A percentile compares a stretch with the other conserved stretches of the same genome.
phyloP scores from a whole-genome alignment of 768 basidiomycete species.

The Suillus subalutaceus region DNA sequence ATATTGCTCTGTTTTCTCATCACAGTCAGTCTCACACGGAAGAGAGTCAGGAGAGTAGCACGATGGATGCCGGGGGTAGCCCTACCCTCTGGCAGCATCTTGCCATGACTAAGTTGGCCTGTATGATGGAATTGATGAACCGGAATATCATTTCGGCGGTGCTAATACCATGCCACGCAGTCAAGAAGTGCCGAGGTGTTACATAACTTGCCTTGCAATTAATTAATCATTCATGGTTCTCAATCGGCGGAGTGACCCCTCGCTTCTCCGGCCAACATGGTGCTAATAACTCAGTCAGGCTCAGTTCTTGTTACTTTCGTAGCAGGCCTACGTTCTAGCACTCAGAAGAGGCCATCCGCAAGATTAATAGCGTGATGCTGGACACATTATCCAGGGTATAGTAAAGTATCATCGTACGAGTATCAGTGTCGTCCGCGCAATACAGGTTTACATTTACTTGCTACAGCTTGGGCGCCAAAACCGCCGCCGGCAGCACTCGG shows the following conservation, averaged over 20 bases:
- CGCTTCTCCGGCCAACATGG: neutral
- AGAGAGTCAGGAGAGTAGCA: slow-evolving; percentile 5
- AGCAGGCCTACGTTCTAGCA: neutral
- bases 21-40: slow-evolving; percentile 31
- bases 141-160: slow-evolving; percentile 2
- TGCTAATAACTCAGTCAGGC: neutral
- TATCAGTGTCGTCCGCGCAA: neutral
- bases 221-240: slow-evolving; percentile 5
- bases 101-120: neutral
- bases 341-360: neutral
- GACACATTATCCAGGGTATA: slow-evolving; percentile 9
- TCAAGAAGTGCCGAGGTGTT: slow-evolving; percentile 1
- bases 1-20: slow-evolving; percentile 35
- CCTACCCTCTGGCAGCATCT: slow-evolving; percentile 4
- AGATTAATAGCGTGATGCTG: slow-evolving; percentile 12
- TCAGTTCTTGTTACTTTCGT: neutral
- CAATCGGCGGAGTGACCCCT: neutral
- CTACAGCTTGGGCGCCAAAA: slow-evolving; percentile 16
- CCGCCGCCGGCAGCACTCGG: slow-evolving; percentile 11
- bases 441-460: slow-evolving; percentile 14
- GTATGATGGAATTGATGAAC: neutral
- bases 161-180: neutral
- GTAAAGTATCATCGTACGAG: slow-evolving; percentile 11
- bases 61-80: slow-evolving; percentile 2
- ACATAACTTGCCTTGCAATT: slow-evolving; percentile 1